Evolutionary conservation across 2,329 filamentous ascomycete species (phyloP), one percentile per base, ranked within the genome.

Genomic region (Colletotrichum liriopes): DNA sequence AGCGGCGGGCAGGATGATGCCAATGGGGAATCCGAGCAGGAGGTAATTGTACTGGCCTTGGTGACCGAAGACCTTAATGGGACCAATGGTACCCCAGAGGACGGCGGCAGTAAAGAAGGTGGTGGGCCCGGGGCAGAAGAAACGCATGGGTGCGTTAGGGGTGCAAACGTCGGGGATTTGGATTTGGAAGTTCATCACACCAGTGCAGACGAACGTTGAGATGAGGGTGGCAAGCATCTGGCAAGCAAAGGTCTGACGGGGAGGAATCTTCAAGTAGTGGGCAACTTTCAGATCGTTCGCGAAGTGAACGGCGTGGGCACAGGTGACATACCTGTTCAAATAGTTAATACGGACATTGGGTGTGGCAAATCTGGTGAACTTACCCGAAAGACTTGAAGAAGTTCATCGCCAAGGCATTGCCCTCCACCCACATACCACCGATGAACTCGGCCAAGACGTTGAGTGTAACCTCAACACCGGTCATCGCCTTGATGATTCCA

Each of bases 201-300:
- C 86, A 4, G 85, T 84, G 73, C 84, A 86, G 52, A 88, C 84
- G 56, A 89, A 81, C 1, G 85, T 88, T 59, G 86, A 87, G 26
- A 89, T 79, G 26, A 90, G 81, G 2, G 88, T 91, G 43, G 89
- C 88, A 12, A 87, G 81, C 77, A 91, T 88, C 78, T 91, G 89
- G 1, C 88, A 89, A 29, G 83, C 80, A 75, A 91, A 92, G 4
- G 89, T 88, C 39, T 90, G 85, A 14, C 87, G 85, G 0, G 90
- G 90, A 6, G 90, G 89, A 23, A 91, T 89, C 81, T 90, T 90
- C 81, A 89, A 85, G 78, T 90, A 90, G 74, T 87, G 85, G 11
- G 85, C 85, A 18, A 87, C 83, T 77, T 87, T 87, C 45, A 86
- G 77, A 73, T 85, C 85, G 74, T 84, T 84, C 70, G 81, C 84